Conservation (phyloP, 2,329 filamentous ascomycete species). For the Phyllachora maydis region DNA sequence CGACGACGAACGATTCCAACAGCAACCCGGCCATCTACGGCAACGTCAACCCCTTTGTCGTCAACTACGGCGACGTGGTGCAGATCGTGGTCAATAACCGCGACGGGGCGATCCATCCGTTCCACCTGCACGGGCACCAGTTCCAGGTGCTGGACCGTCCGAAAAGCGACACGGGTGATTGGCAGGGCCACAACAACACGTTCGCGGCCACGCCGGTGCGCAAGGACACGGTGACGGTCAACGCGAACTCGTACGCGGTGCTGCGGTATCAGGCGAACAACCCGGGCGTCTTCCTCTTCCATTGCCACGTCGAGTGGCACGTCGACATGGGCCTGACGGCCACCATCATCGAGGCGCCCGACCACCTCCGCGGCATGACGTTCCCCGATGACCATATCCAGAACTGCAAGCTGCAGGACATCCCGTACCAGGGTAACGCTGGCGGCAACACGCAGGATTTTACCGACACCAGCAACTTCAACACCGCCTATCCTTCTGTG, state of each 20-base stretch:
- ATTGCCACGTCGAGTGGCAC: constrained; percentile 43
- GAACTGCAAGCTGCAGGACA: constrained; percentile 19
- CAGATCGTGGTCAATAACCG: constrained; percentile 29
- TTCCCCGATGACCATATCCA: constrained; percentile 38
- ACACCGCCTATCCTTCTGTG: too few relatives aligned
- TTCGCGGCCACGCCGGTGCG: constrained; percentile 10
- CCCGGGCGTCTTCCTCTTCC: constrained; percentile 32
- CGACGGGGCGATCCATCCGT: constrained; percentile 24
- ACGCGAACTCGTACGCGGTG: constrained; percentile 22
- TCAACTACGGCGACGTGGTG: constrained; percentile 16
- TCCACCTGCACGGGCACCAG: constrained; percentile 33
- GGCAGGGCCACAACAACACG: constrained; percentile 11
- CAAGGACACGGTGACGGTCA: constrained; percentile 17
- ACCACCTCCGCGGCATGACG: constrained; percentile 28
- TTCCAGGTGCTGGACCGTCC: constrained; percentile 28
- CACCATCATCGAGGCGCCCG: constrained; percentile 33
- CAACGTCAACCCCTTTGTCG: constrained; percentile 18
- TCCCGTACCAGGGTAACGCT: constrained; percentile 40
- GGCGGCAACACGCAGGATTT: constrained; percentile 38
- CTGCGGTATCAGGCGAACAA: constrained; percentile 29
- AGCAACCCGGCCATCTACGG: constrained; percentile 20
- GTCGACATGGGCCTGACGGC: constrained; percentile 34
- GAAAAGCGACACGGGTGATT: constrained; percentile 13
- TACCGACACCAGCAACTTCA: constrained; percentile 30
- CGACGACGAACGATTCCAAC: constrained; percentile 28